Conservation (phyloP, 2,329 filamentous ascomycete species). For the Ceratocystis papillata region DNA sequence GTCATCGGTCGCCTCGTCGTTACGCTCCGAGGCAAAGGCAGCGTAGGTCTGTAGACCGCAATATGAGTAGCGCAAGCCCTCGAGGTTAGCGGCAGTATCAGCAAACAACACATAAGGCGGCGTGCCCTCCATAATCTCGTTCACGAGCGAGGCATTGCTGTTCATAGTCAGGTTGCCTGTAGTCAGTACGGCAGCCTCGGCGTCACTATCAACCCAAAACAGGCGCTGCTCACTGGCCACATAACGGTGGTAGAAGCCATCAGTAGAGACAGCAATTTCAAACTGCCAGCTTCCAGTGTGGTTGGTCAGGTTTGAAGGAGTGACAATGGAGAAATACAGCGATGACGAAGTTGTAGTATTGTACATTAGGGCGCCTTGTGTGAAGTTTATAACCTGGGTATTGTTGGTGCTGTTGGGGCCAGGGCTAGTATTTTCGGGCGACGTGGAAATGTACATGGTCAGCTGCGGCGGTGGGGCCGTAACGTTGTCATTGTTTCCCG, state of each 20-base stretch:
- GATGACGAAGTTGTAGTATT: constrained; percentile 51
- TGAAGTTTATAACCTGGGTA: constrained; percentile 37
- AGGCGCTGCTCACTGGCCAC: constrained; percentile 40
- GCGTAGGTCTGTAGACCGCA: constrained; percentile 65
- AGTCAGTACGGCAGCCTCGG: constrained; percentile 63
- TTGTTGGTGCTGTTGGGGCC: constrained; percentile 44
- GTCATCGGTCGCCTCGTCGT: constrained; percentile 37
- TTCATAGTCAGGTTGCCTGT: constrained; percentile 61
- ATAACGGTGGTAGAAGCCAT: constrained; percentile 62
- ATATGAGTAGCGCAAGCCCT: constrained; percentile 66
- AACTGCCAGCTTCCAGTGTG: constrained; percentile 65
- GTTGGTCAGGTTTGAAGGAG: constrained; percentile 50
- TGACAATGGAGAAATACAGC: constrained; percentile 66
- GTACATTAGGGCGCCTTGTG: constrained; percentile 58
- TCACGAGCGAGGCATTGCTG: constrained; percentile 38
- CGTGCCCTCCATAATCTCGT: constrained; percentile 36
- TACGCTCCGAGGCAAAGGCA: constrained; percentile 46
- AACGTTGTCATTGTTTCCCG: constrained; percentile 26
- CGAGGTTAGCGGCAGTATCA: constrained; percentile 49
- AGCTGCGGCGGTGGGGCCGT: constrained; percentile 54
- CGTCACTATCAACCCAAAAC: constrained; percentile 76
- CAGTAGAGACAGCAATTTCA: constrained; percentile 70
- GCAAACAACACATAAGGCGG: constrained; percentile 70
- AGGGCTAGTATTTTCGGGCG: constrained; percentile 51
- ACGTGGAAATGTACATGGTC: constrained; percentile 63